Conservation (phyloP, 1,139 yeast genomes). For the Kurtzmaniella quercitrusa region DNA sequence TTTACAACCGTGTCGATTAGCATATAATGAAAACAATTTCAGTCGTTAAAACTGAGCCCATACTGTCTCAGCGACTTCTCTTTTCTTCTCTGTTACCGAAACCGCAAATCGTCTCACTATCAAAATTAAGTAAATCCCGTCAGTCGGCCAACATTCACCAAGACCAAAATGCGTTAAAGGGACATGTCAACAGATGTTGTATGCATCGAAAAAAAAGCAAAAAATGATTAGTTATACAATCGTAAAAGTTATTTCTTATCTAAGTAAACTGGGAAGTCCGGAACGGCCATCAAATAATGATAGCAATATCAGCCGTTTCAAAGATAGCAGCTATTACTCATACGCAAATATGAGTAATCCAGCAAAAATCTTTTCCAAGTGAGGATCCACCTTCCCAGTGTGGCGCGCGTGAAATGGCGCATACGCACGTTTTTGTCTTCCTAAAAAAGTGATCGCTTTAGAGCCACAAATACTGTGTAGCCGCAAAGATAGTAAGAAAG, state of each 20-base stretch:
- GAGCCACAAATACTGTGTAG: not conserved
- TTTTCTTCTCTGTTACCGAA: no score
- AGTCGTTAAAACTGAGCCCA: no score
- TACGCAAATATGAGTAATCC: not conserved
- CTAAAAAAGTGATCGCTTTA: not conserved
- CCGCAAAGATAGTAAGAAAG: not conserved
- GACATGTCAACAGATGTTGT: not conserved
- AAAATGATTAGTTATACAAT: not conserved
- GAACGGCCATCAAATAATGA: not conserved
- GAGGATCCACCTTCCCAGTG: constrained; percentile 1
- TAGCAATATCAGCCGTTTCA: not conserved
- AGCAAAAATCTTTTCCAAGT: not conserved
- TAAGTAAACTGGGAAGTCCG: not conserved
- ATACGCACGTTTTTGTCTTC: not conserved
- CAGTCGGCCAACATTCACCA: no score
- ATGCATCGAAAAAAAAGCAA: not conserved
- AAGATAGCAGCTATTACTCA: not conserved
- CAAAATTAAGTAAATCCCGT: no score
- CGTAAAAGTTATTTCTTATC: no score
- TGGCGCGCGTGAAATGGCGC: not conserved
- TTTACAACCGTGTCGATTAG: no score
- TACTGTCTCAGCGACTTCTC: no score
- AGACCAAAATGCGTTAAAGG: no score
- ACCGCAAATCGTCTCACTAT: no score
- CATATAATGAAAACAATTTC: no score